Evolutionary conservation across 2,329 filamentous ascomycete species (phyloP), one percentile per base, ranked within the genome.

Genomic region (Ascocoryne sarcoides): DNA sequence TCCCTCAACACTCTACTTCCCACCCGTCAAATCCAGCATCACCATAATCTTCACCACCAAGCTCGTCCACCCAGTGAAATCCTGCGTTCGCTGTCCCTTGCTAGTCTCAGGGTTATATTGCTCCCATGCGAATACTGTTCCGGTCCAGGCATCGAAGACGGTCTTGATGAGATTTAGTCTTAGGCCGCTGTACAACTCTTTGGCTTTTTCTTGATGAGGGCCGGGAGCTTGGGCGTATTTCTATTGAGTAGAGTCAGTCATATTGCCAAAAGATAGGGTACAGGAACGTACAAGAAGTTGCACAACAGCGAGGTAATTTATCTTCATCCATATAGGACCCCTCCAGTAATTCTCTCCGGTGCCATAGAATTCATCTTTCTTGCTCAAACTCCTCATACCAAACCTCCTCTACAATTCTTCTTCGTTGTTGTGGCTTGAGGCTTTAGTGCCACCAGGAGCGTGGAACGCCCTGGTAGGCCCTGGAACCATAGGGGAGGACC

Each of bases 51-150:
- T 95, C 34, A 96, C 89, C 34, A 95, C 85, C 63, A 96, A 68
- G 61, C 87, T 95, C n/a, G 92, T 98, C 92, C 92, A 98, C 36
- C 92, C 92, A 0, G 92, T 95, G 61, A 98, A 98, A 63, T 95
- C 89, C 69, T 95, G 88, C 4, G 89, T 96, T 32, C 92, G 75
- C 69, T 96, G 90, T 12, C 92, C 92, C 39, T 76, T 75, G 34
- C 92, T 92, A 3, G 86, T 94, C 54, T 95, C 87, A 0, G 89
- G 87, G 60, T 94, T 86, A 63, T 96, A 98, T 66, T 96, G 92
- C 65, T 98, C 92, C 90, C 90, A 98, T 0, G 90, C 92, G 60
- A 95, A 96, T 15, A 90, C 90, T 0, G 92, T 96, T 58, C 85
- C 77, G 59, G 81, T 70, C 90, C 90, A 98, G 60, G 81, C 81